Evolutionary conservation across 331 rosid genomes (phyloP), one percentile per base, ranked within the genome.

Genomic region (Ulmus americana): DNA sequence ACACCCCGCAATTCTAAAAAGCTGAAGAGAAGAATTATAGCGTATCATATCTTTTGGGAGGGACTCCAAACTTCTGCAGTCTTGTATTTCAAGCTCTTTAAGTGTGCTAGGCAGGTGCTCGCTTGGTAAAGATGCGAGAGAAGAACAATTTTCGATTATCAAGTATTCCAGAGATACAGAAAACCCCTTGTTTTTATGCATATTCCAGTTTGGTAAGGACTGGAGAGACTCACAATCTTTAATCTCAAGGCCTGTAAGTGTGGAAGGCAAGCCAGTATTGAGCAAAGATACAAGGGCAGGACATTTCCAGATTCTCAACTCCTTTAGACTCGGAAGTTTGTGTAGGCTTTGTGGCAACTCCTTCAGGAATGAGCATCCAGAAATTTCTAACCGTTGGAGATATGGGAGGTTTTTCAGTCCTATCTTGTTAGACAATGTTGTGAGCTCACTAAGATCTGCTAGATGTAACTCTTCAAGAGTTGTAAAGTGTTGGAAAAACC

Each of bases 121-220:
- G 10, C 63, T 39, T 40, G 77, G 81, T 14, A 76, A 76, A 7
- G 61, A 67, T 4, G 39, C 52, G 13, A 76, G 61, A 67, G 76
- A 71, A 47, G 77, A 60, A 45, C 81, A 76, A 39, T 54, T 70
- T 76, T 76, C 77, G 44, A 76, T 71, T 45, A 66, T 62, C 50
- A 76, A 66, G 60, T 71, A 71, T 61, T 71, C 70, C 1, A 71
- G 76, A 6, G 69, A 69, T 16, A 43, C 13, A 16, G 65, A 63
- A 6, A 10, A 10, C 63, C 35, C 8, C 28, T 49, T 49, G 50
- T 11, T 41, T 15, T 42, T 20, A 38, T 55, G 65, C 45, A 38
- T 52, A 12, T 40, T 65, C 80, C 76, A 70, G 5, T 46, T 43
- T 6, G 77, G 81, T 6, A 76, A 18, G 60, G 59, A 46, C 46